Evolutionary conservation across 768 basidiomycete species (phyloP), one percentile per base, ranked within the genome.

Genomic region (Podaxis sp.): DNA sequence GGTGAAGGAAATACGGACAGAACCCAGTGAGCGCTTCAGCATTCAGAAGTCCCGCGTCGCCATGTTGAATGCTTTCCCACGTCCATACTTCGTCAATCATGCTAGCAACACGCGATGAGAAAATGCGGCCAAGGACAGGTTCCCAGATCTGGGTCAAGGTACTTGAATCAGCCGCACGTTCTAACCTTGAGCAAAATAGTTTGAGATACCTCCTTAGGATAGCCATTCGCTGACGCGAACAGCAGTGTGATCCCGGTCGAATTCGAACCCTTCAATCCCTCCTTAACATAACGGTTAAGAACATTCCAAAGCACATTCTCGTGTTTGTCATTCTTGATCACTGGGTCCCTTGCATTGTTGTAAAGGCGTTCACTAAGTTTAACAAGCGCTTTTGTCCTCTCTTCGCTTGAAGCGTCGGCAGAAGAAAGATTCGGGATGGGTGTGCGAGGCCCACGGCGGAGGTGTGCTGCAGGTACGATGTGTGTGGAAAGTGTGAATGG

Each of bases 31-130:
- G 7, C 3, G 44, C 76, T 86, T 66, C 71, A 88, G 90, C 88
- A 37, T 96, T 96, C 38, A 96, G 56, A 7, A 91, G 71, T 0
- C 82, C 88, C 15, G 92, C 80, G 63, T 96, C 95, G 1, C 93
- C 95, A 65, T 96, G 93, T 64, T 93, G 88, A 6, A 88, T 81
- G 5, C 90, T 83, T 66, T 97, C 95, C 80, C 91, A 88, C 0
- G 84, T 69, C 93, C 93, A 96, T 1, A 95, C 78, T 85, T 77
- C 91, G 80, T 72, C 95, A 65, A 77, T 78, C 62, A 73, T 17
- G 8, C 64, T 56, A 1, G 69, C 74, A n/a, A 72, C 71, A 28
- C 77, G 67, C 1, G 75, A 76, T 20, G 78, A 71, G 1, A 95
- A 70, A 8, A 96, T 72, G 30, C 76, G 66, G 1, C 71, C 72